Conservation (phyloP, 139 green algal species). For the Picochlorum sp. region DNA sequence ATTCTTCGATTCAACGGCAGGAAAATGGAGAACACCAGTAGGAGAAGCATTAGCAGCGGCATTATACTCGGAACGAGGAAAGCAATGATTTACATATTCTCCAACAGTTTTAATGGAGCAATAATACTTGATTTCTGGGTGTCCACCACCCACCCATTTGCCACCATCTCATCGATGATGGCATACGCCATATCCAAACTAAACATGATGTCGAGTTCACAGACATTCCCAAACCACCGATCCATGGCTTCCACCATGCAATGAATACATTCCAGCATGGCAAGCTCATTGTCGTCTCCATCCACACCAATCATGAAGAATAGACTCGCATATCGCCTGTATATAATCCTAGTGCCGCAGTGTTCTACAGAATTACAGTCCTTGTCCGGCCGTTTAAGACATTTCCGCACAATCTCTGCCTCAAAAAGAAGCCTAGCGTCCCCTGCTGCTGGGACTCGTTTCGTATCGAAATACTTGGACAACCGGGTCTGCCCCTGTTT, state of each 20-base stretch:
- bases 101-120: conserved; percentile 74
- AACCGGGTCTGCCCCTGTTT: conserved; percentile 98
- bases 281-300: conserved; percentile 95
- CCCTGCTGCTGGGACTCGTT: conserved; percentile 54
- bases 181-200: conserved; percentile 90
- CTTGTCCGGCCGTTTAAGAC: conserved; percentile 81
- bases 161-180: conserved; percentile 89
- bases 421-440: conserved; percentile 67
- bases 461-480: conserved; percentile 88
- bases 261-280: conserved; percentile 93
- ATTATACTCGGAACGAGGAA: conserved; percentile 10
- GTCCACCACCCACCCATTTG: conserved; percentile 89
- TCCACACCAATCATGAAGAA: conserved; percentile 98
- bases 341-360: conserved; percentile 85
- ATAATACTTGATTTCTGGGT: conserved; percentile 89
- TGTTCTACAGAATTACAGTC: conserved; percentile 98
- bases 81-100: conserved; percentile 26
- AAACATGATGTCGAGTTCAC: conserved; percentile 97
- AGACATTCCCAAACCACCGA: conserved; percentile 79
- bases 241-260: conserved; percentile 80
- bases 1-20: conserved; percentile 78
- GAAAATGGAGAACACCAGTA: conserved; percentile 61
- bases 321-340: conserved; percentile 91
- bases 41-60: conserved; percentile 51
- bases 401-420: conserved; percentile 94